Percentiles rank a stretch among this genome's conserved stretches.
Conservation (phyloP, 2,329 filamentous ascomycete species). For the Fusarium lateritium region DNA sequence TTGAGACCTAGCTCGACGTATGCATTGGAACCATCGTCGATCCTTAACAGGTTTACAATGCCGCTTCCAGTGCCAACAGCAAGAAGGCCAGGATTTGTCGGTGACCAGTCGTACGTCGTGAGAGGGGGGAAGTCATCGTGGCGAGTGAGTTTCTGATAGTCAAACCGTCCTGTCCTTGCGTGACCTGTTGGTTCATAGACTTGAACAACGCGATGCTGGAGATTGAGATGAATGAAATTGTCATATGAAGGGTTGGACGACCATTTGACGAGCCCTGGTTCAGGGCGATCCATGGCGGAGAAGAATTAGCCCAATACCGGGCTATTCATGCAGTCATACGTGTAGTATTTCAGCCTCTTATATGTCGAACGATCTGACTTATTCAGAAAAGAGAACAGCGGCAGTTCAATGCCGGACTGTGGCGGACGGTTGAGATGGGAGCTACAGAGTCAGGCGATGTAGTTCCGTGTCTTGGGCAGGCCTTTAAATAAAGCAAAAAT, state of each 20-base stretch:
- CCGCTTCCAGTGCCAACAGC: conserved; percentile 83
- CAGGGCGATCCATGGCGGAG: conserved; percentile 68
- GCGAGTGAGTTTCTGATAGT: conserved; percentile 69
- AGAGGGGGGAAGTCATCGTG: conserved; percentile 75
- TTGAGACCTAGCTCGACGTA: conserved; percentile 78
- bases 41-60: conserved; percentile 80
- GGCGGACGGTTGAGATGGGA: conserved; percentile 17
- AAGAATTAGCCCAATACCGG: conserved; percentile 4
- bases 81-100: conserved; percentile 74
- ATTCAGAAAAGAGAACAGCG: conserved; percentile 2
- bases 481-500: not conserved
- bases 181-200: conserved; percentile 74
- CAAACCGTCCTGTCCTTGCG: conserved; percentile 69
- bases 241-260: conserved; percentile 71
- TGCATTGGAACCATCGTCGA: conserved; percentile 78
- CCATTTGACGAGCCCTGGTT: conserved; percentile 77
- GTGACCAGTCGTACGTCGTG: conserved; percentile 78
- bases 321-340: not conserved
- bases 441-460: conserved; percentile 13
- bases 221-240: conserved; percentile 75
- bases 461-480: not conserved
- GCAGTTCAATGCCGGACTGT: not conserved
- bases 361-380: not conserved
- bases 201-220: conserved; percentile 74
- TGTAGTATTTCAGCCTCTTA: not conserved